Base-by-base conservation (phyloP, 768 basidiomycete genomes). In the Mycena crocata region DNA sequence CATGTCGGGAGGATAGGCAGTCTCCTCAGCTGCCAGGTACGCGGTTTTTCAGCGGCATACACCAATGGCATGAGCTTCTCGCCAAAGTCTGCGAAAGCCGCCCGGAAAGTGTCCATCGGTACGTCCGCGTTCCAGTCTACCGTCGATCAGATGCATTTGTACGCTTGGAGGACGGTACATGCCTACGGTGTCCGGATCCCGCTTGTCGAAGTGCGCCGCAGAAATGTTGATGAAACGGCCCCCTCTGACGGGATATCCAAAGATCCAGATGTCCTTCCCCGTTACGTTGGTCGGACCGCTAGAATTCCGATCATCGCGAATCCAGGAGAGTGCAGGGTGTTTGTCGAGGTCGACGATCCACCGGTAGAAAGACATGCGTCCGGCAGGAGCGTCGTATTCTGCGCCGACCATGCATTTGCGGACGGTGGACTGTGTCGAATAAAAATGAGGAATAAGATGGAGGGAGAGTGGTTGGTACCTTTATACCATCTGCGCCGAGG, bases 261-360 rank as follows among this genome's bases (percentile, higher is more conserved):
- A 59, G 24, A 65, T 12, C 26, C 34, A 26, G 23, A 51, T 26
- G 37, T 14, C 7, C 30, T 51, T 61, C 8, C 57, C 57, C 1
- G n/a, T 21, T 4, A 59, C 5, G 23, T 8, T 31, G 35, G 58
- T 57, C 12, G 62, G 31, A 31, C 62, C 62, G 19, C 31, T 12
- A 9, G 34, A 3, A 21, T 37, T 48, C 17, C 62, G 54, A 17
- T 57, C 23, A 14, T 64, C 62, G 23, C 55, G 54, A 32, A 67
- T 49, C 66, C 66, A 67, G 40, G 51, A 19, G 34, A 62, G 42
- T 23, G 46, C 60, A 17, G 65, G 65, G 42, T 67, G 17, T 19
- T 49, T 57, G 9, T 52, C 31, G 51, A 62, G 51, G 34, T 67
- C 66, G 8, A 67, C 23, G 54, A 67, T 62, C 61, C 66, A 67